Evolutionary conservation across 345 rosid genomes (phyloP), one percentile per base, ranked within the genome.

Genomic region (Hirschfeldia incana): DNA sequence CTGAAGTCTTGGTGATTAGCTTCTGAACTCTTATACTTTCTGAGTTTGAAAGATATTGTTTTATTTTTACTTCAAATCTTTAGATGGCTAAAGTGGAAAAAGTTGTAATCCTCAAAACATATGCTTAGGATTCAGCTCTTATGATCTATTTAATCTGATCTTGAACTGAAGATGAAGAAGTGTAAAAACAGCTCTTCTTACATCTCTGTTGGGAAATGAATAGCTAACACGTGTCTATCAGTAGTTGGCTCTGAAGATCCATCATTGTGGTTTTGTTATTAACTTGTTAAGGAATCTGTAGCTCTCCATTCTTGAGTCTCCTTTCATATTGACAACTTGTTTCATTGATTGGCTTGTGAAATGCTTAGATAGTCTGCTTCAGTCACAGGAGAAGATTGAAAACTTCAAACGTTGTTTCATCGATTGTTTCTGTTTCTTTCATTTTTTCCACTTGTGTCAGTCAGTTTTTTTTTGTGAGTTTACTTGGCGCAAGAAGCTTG

Each of bases 51-150:
- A 51, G 58, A 46, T 71, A 6, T 32, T 32, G 61, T 28, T 2
- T 11, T 72, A 21, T 58, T 58, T 29, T 15, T 42, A 36, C 61
- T 42, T 60, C 3, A 4, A 69, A 44, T 71, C 73, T 70, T 46
- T 57, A 75, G 44, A 58, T 65, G 33, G 42, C 33, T 64, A n/a
- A 36, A 70, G 68, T 63, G 27, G 39, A n/a, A 64, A 46, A 26
- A 2, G 17, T 16, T 67, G 69, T 58, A 46, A 61, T 34, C 34
- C 1, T 59, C 34, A 21, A n/a, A 4, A 59, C 59, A 7, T n/a
- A 34, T 79, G 33, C 69, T 59, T 2, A 34, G 15, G 78, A 44
- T 36, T 68, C 70, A 74, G 78, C 62, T 55, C 44, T 57, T 29
- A 63, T 55, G 71, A 62, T 74, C 67, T 61, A 6, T 26, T 55